These are phyloP conservation scores for Tolypocladium inflatum DNA, from an alignment of 2,329 filamentous ascomycete species.

Conservation along the genomic window DNA sequence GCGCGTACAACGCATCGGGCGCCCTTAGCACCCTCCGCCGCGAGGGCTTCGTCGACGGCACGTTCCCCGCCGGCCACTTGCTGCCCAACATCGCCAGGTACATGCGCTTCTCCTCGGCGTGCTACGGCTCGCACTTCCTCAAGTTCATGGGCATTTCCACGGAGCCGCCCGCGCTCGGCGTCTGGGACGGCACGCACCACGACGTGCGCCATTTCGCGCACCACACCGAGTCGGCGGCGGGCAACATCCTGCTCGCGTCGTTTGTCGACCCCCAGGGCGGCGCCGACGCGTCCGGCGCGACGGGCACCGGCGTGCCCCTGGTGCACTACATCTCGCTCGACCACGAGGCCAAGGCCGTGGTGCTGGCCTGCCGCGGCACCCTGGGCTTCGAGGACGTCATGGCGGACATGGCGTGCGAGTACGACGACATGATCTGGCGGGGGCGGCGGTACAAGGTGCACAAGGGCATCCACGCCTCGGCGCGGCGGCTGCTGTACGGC, in stretches of 20 bases:
- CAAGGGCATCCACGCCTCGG: conserved; percentile 66
- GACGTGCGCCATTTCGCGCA: conserved; percentile 55
- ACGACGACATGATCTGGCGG: conserved; percentile 55
- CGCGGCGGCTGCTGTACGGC: conserved; percentile 56
- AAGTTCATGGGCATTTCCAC: conserved; percentile 52
- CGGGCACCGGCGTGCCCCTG: conserved; percentile 56
- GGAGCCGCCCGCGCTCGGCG: conserved; percentile 31
- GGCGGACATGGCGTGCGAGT: conserved; percentile 66
- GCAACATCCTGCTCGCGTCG: conserved; percentile 56
- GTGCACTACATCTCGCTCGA: conserved; percentile 67
- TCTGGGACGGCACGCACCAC: conserved; percentile 40
- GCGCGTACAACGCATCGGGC: conserved; percentile 36
- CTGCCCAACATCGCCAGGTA: conserved; percentile 54
- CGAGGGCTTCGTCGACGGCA: conserved; percentile 45
- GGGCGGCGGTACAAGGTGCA: conserved; percentile 60
- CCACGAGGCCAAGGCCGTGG: conserved; percentile 61
- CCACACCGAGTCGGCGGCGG: conserved; percentile 48
- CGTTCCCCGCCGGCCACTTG: conserved; percentile 51
- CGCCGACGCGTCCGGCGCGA: conserved; percentile 54
- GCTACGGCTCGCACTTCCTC: conserved; percentile 55
- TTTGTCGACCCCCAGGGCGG: conserved; percentile 62
- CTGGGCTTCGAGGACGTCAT: conserved; percentile 66
- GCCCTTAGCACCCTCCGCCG: conserved; percentile 38
- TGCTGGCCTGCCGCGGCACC: conserved; percentile 63
- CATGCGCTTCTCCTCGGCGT: conserved; percentile 57